These are phyloP conservation scores for Candida tammaniensis DNA, from an alignment of 805 yeast genomes.

Conservation along the genomic window DNA sequence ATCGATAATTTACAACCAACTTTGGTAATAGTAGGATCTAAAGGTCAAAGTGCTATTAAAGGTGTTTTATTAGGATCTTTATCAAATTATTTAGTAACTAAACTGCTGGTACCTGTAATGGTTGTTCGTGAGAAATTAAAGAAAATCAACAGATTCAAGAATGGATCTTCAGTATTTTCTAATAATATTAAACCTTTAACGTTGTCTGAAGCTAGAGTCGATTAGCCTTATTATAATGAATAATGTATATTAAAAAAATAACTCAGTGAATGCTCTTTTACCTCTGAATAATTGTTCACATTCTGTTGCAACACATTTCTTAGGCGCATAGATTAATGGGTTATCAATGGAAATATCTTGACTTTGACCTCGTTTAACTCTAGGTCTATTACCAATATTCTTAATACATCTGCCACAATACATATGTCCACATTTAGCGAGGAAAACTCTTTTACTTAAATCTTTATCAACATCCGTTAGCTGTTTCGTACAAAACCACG, in stretches of 20 bases:
- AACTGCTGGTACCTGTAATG: constrained; percentile 75
- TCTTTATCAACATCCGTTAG: constrained; percentile 25
- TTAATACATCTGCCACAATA: constrained; percentile 85
- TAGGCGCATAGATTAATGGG: constrained; percentile 50
- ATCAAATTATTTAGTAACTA: constrained; percentile 69
- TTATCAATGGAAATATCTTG: constrained; percentile 21
- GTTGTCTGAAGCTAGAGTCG: constrained; percentile 47
- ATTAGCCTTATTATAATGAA: constrained; percentile 17
- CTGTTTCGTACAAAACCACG: constrained; percentile 54
- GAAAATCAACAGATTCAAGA: constrained; percentile 58
- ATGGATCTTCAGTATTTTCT: constrained; percentile 48
- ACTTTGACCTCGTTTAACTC: constrained; percentile 11
- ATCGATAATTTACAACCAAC: constrained; percentile 72
- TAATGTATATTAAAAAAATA: constrained; percentile 27
- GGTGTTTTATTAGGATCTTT: constrained; percentile 74
- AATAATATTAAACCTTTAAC: constrained; percentile 54
- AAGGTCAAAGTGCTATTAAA: constrained; percentile 68
- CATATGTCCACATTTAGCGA: constrained; percentile 75
- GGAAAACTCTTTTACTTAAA: constrained; percentile 37
- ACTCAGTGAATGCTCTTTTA: constrained; percentile 51
- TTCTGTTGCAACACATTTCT: constrained; percentile 51
- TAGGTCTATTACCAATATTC: constrained; percentile 51
- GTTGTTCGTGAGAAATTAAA: constrained; percentile 72
- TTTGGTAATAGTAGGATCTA: constrained; percentile 71
- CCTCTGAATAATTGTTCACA: constrained; percentile 47